phyloP scores from a whole-genome alignment of 495 filamentous ascomycete genomes.

The Xylaria bambusicola region DNA sequence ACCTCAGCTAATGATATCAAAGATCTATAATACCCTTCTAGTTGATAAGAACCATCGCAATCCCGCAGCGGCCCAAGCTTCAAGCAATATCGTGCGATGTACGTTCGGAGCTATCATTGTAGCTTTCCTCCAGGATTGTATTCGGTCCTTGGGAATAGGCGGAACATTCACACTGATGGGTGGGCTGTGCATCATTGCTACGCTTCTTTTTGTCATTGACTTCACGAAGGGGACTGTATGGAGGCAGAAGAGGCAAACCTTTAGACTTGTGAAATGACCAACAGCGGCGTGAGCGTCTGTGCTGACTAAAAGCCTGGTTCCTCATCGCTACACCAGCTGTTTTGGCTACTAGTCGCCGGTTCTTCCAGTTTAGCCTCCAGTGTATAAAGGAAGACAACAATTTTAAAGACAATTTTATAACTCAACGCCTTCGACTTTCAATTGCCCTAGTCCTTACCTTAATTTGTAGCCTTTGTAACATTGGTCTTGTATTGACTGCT shows the following conservation, averaged over 20 bases:
- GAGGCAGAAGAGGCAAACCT: neutral
- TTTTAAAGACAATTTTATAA: too few species aligned
- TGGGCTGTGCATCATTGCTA: slow-evolving; percentile 22
- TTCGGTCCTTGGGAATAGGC: slow-evolving; percentile 25
- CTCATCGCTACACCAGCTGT: neutral
- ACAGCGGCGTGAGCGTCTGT: neutral
- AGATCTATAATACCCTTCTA: slow-evolving; percentile 32
- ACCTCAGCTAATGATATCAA: neutral
- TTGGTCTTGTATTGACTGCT: too few species aligned
- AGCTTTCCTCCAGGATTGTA: slow-evolving; percentile 24
- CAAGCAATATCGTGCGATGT: slow-evolving; percentile 30
- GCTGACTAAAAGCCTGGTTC: neutral
- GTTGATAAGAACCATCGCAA: slow-evolving; percentile 26
- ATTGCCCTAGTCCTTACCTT: too few species aligned
- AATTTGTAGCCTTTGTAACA: too few species aligned
- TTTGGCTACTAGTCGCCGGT: neutral
- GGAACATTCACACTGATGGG: slow-evolving; percentile 33
- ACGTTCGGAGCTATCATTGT: slow-evolving; percentile 27
- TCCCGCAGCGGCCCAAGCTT: slow-evolving; percentile 28
- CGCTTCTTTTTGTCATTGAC: slow-evolving; percentile 20
- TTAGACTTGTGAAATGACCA: too few species aligned
- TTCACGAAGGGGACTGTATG: slow-evolving; percentile 7
- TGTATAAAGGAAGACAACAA: too few species aligned
- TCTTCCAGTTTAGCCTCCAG: slow-evolving; percentile 1
- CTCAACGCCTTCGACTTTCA: too few species aligned